These are phyloP conservation scores for Trichosporon sp. DNA, from an alignment of 1,284 basidiomycete species.

Conservation along the genomic window DNA sequence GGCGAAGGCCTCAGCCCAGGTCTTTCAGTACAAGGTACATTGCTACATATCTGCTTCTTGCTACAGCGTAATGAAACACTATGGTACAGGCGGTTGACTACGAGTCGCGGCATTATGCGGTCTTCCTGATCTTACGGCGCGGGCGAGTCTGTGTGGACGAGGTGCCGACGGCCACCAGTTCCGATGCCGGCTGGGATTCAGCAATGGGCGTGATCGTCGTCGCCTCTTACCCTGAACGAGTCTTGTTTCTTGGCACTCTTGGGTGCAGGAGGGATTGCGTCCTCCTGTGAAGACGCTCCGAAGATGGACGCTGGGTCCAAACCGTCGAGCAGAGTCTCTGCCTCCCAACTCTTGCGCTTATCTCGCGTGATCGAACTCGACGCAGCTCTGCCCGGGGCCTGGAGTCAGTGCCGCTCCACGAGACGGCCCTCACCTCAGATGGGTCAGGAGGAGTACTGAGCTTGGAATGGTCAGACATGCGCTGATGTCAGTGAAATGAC, in stretches of 20 bases:
- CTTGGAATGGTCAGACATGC: background rate
- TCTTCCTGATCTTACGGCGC: conserved; percentile 2
- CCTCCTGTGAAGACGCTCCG: background rate
- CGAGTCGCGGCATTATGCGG: background rate
- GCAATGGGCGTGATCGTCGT: background rate
- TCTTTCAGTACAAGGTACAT: background rate
- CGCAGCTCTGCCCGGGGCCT: background rate
- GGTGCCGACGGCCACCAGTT: background rate
- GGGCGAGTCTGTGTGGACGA: background rate
- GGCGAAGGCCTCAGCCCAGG: background rate
- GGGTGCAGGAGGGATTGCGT: background rate
- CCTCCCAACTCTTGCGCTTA: conserved; percentile 11
- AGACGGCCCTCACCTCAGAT: background rate
- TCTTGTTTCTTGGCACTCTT: background rate
- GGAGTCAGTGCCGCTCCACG: background rate
- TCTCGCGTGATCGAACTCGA: background rate
- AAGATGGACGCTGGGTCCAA: conserved; percentile 7
- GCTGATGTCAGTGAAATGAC: background rate
- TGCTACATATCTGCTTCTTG: background rate
- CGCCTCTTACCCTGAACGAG: background rate
- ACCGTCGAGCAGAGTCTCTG: background rate
- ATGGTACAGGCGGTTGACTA: too few relatives aligned
- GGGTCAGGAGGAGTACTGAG: background rate
- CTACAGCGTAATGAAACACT: too few relatives aligned
- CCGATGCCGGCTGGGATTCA: conserved; percentile 4